Evolutionary conservation across 441 rosid species (phyloP), one percentile per base, ranked within the genome.

Genomic region (Eruca vesicaria): DNA sequence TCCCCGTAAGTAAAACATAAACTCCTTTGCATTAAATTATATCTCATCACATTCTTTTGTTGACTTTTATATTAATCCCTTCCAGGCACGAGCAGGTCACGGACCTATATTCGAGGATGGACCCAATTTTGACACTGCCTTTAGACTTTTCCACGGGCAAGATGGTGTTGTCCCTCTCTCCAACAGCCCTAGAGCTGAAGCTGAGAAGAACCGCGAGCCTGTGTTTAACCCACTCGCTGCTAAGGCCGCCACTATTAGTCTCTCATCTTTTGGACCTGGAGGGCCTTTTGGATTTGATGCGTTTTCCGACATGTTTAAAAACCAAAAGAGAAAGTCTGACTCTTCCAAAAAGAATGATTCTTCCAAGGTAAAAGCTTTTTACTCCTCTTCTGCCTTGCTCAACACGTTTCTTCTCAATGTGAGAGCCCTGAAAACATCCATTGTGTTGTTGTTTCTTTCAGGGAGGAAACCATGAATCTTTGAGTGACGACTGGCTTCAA

Each of bases 31-130:
- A 58, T 14, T 26, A 9, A 2, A 16, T 19, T 6, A 9, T 5
- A 45, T 28, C 3, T 69, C 56, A 64, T 50, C 21, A 20, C n/a
- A n/a, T n/a, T n/a, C n/a, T n/a, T n/a, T n/a, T n/a, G n/a, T 50
- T 57, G 10, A 26, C 33, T 9, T n/a, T n/a, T 56, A 4, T 31
- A 5, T 9, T 41, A 5, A 28, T 8, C 69, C 62, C 63, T 56
- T n/a, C 33, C 33, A 90, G 95, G 88, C 78, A 9, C 85, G 86
- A 64, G 87, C 88, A 18, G 83, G 86, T 56, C 84, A 83, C 78
- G 95, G 90, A 55, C 95, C 95, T 0, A 90, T 90, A 31, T 90
- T 90, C 70, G 95, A 90, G 81, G 95, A 90, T 85, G 95, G 90
- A 14, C 95, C 92, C 36, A 88, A 90, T 83, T 90, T 90, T 74